phyloP scores from a whole-genome alignment of 2,329 filamentous ascomycete genomes.

The Curvularia sp. region DNA sequence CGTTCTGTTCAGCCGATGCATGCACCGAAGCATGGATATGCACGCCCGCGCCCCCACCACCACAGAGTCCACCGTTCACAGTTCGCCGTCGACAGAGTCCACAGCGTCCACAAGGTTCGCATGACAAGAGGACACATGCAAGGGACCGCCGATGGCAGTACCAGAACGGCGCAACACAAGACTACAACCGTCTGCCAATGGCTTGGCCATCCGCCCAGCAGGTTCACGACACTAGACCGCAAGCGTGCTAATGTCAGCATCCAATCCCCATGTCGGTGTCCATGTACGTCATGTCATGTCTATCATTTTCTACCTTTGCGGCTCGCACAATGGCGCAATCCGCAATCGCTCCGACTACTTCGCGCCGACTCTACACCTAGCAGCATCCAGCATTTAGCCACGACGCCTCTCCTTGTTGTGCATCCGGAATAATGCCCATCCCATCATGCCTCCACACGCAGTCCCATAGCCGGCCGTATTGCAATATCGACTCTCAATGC shows the following conservation, averaged over 20 bases:
- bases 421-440: background rate
- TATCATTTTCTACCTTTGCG: slow-evolving; percentile 4
- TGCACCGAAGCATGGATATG: slow-evolving; percentile 1
- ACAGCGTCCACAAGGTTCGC: background rate
- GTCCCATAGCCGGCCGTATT: background rate
- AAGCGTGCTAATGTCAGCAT: background rate
- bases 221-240: slow-evolving; percentile 13
- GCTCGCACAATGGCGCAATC: slow-evolving; percentile 4
- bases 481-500: background rate
- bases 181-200: background rate
- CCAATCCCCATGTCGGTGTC: slow-evolving; percentile 2
- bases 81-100: background rate
- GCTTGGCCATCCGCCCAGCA: background rate
- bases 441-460: background rate
- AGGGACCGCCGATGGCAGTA: background rate
- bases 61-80: background rate
- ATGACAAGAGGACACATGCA: slow-evolving; percentile 3
- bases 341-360: background rate
- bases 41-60: background rate
- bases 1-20: background rate
- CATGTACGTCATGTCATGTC: slow-evolving; percentile 12
- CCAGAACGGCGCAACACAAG: background rate
- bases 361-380: slow-evolving; percentile 1
- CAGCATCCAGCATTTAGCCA: slow-evolving; percentile 3
- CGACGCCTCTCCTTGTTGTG: slow-evolving; percentile 3